phyloP scores from a whole-genome alignment of 345 rosid species.

The Acer yangbiense region DNA sequence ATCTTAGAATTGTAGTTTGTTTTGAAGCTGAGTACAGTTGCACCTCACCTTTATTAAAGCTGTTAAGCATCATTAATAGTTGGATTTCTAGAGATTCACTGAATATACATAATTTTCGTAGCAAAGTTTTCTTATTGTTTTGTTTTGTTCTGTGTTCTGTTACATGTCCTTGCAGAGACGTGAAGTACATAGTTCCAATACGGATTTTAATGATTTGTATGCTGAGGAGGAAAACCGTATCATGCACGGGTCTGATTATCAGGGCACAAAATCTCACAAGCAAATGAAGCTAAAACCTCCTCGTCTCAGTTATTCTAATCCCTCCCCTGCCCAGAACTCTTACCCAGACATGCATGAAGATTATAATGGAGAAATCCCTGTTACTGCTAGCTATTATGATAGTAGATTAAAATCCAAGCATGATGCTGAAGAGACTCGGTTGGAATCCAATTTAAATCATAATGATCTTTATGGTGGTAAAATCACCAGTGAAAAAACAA shows the following conservation, averaged over 20 bases:
- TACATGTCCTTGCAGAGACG: conserved; percentile 44
- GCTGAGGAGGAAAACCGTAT: conserved; percentile 39
- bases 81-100: background rate
- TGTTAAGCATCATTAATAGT: background rate
- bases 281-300: conserved; percentile 46
- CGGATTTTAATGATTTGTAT: conserved; percentile 42
- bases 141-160: conserved; percentile 7
- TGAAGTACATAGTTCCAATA: conserved; percentile 45
- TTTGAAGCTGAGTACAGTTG: background rate
- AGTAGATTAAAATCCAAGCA: conserved; percentile 43
- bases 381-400: conserved; percentile 35
- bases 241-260: conserved; percentile 44
- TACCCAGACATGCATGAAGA: conserved; percentile 41
- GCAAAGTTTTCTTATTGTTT: background rate
- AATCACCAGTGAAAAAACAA: conserved; percentile 33
- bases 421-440: conserved; percentile 46
- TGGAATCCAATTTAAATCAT: conserved; percentile 39
- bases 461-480: conserved; percentile 36
- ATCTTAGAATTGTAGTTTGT: background rate
- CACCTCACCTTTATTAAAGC: background rate
- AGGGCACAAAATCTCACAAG: conserved; percentile 38
- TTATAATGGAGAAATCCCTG: conserved; percentile 43
- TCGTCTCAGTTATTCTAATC: conserved; percentile 35
- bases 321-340: conserved; percentile 40
- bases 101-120: background rate